Evolutionary conservation across 768 basidiomycete species (phyloP).

Genomic region (Suillus brevipes): DNA sequence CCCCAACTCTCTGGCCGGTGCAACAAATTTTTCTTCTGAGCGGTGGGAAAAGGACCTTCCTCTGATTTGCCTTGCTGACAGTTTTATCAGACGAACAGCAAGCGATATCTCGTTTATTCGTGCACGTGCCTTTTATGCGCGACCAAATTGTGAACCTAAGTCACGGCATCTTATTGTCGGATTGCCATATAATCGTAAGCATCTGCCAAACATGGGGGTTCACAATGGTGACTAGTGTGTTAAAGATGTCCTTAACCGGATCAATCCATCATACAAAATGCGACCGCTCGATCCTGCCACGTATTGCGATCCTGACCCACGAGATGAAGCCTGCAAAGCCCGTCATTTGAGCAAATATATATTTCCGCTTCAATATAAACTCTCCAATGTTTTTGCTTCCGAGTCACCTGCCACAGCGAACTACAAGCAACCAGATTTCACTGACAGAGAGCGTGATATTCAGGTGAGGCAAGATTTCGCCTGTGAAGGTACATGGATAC

Average conservation of each 20-base stretch:
- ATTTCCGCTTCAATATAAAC: conserved; percentile 77
- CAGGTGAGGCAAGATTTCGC: conserved; percentile 41
- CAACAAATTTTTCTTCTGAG: too few relatives aligned
- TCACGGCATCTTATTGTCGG: conserved; percentile 57
- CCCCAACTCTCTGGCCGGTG: too few relatives aligned
- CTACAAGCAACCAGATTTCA: conserved; percentile 48
- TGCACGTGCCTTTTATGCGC: conserved; percentile 65
- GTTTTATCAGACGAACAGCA: conserved; percentile 39
- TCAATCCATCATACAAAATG: conserved; percentile 45
- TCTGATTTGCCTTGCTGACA: conserved; percentile 9
- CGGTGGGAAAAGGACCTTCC: conserved; percentile 10
- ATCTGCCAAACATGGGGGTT: background rate
- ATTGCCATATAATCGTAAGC: conserved; percentile 66
- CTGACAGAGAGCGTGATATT: conserved; percentile 69
- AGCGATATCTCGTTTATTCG: conserved; percentile 56
- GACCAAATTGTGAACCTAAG: conserved; percentile 55
- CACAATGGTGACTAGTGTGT: background rate
- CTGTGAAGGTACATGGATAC: background rate
- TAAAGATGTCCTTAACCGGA: conserved; percentile 66
- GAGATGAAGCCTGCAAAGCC: conserved; percentile 47
- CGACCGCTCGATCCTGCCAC: conserved; percentile 22
- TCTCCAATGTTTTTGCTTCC: conserved; percentile 57
- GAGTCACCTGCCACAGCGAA: conserved; percentile 24
- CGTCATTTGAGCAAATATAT: conserved; percentile 79
- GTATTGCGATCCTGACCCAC: conserved; percentile 47